These are phyloP conservation scores for Oryza longistaminata DNA, from an alignment of 176 grass and related monocot species.

Conservation along the genomic window DNA sequence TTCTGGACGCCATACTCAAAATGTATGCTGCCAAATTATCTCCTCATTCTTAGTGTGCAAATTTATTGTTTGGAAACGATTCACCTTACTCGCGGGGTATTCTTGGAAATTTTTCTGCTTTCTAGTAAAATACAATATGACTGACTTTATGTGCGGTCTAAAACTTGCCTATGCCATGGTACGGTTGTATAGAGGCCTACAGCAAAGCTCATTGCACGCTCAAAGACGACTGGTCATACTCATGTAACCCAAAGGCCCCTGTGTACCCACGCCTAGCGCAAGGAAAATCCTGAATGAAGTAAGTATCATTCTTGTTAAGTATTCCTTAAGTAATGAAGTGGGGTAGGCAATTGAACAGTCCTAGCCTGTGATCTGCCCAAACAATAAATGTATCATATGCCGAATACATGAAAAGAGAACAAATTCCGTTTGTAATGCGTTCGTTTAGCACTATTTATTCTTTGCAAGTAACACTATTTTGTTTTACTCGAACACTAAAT, in stretches of 20 bases:
- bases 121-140: not conserved
- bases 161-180: conserved; percentile 21
- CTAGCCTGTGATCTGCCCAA: not conserved
- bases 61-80: not conserved
- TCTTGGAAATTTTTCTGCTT: conserved; percentile 18
- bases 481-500: not conserved
- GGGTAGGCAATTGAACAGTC: conserved; percentile 24
- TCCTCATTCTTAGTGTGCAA: conserved; percentile 11
- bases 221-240: conserved; percentile 72
- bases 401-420: no score
- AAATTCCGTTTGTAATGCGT: no score
- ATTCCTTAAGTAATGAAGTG: conserved; percentile 33
- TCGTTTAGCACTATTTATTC: no score
- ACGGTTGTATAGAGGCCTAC: no score
- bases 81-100: not conserved
- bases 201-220: conserved; percentile 72
- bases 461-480: not conserved
- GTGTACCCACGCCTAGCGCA: conserved; percentile 81
- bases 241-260: conserved; percentile 82
- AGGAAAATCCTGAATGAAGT: conserved; percentile 90
- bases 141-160: conserved; percentile 15
- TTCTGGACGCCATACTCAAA: conserved; percentile 70
- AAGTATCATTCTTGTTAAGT: conserved; percentile 40
- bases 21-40: conserved; percentile 48
- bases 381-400: no score